phyloP scores from a whole-genome alignment of 176 grass and related monocot genomes.

The Bonia amplexicaulis region DNA sequence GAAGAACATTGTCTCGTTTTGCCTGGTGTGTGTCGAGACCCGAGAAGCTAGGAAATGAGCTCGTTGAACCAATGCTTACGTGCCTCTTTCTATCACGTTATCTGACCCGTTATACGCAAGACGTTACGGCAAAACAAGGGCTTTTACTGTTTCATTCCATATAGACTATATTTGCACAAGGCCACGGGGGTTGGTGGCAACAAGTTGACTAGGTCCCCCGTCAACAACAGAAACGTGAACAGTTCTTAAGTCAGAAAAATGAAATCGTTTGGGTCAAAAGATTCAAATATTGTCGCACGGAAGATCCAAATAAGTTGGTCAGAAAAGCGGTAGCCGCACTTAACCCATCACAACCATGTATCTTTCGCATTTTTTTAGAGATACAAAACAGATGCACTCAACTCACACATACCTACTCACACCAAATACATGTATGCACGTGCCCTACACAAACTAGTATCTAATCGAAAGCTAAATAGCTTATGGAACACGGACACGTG shows the following conservation, averaged over 20 bases:
- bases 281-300: background rate
- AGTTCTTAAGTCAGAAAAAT: background rate
- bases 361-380: no score
- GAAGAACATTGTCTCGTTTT: background rate
- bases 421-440: no score
- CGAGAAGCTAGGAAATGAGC: background rate
- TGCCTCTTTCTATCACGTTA: background rate
- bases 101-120: background rate
- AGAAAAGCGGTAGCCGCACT: background rate
- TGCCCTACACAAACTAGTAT: no score
- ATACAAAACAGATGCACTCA: no score
- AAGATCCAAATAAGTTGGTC: background rate
- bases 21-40: background rate
- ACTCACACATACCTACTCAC: no score
- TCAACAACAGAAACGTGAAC: background rate
- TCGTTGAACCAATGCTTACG: background rate
- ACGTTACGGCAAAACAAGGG: background rate
- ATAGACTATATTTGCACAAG: background rate
- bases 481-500: no score
- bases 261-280: background rate
- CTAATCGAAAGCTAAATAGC: no score
- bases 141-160: background rate
- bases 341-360: background rate
- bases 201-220: background rate
- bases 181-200: background rate